Conservation (phyloP, 2,329 filamentous ascomycete genomes). For the Fusarium clavum region DNA sequence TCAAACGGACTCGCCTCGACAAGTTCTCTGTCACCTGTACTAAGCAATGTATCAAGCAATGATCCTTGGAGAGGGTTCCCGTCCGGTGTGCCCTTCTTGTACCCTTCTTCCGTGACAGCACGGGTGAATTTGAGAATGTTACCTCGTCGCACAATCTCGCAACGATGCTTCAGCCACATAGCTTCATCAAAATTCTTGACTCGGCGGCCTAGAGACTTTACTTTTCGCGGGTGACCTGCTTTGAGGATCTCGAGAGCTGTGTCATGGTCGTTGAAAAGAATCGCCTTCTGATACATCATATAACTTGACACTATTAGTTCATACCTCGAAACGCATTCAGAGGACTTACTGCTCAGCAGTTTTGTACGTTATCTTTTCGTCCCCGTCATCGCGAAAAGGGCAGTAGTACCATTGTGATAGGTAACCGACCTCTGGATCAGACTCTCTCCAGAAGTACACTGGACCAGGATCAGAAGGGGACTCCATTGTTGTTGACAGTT, state of each 20-base stretch:
- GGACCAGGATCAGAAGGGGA: constrained; percentile 23
- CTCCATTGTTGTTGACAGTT: constrained; percentile 14
- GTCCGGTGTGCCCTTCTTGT: constrained; percentile 40
- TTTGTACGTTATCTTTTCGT: constrained; percentile 54
- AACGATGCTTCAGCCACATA: constrained; percentile 64
- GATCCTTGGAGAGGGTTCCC: constrained; percentile 50
- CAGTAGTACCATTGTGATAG: constrained; percentile 72
- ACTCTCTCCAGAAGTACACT: constrained; percentile 63
- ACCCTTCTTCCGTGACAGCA: constrained; percentile 50
- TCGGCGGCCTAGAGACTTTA: constrained; percentile 66
- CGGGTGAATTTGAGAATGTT: constrained; percentile 70
- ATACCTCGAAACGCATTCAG: not conserved
- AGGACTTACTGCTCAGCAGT: constrained; percentile 63
- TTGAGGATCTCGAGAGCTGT: constrained; percentile 62
- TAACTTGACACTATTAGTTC: constrained; percentile 51
- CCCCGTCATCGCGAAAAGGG: constrained; percentile 58
- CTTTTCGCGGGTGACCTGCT: constrained; percentile 58
- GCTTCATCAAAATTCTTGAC: constrained; percentile 64
- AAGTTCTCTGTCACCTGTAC: constrained; percentile 69
- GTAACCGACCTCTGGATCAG: constrained; percentile 62
- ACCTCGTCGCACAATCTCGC: constrained; percentile 66
- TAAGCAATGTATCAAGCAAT: constrained; percentile 63
- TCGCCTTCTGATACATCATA: constrained; percentile 67
- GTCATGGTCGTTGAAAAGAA: constrained; percentile 59
- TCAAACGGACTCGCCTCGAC: constrained; percentile 72